Base-by-base conservation (phyloP, 306 rosid species). In the Malus sieversii region DNA sequence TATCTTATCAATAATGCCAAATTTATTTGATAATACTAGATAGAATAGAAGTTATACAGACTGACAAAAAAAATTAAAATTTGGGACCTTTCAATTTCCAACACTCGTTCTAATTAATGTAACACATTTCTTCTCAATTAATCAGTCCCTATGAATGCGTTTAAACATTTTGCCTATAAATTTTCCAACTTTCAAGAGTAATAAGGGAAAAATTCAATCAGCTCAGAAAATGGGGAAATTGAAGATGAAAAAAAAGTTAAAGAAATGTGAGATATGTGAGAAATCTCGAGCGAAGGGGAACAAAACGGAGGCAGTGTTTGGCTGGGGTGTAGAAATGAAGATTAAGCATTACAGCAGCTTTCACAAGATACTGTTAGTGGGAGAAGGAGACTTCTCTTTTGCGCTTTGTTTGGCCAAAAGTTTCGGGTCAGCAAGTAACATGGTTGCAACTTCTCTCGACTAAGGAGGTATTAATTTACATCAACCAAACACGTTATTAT, bases 341-440 rank as follows among this genome's bases (percentile, higher is more conserved):
- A 83, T 78, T 58, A 52, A 3, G 42, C 76, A 79, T 48, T 86
- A 77, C 40, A 23, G 19, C 8, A 81, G 76, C 60, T 42, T 18
- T 14, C 86, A 84, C 1, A 42, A 16, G 20, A 86, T 84, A 20
- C 81, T 79, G 12, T 83, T 79, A 0, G 86, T 59, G 38, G 87
- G 86, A 68, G 87, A 81, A 52, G 87, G 84, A 51, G 86, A 86
- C 74, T 86, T 79, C 67, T 84, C 86, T 10, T 82, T 82, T 22
- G 27, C 86, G 4, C 77, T 72, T 13, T 82, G 82, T 46, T 72
- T 84, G 46, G 88, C 90, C 22, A 77, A 3, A 23, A 64, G 83
- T 20, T 84, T 87, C 59, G 83, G 74, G 19, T 55, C 78, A 8
- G 87, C 80, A 16, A 2, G 60, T 3, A 85, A 87, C 71, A 80